phyloP scores from a whole-genome alignment of 2,329 filamentous ascomycete genomes.

The Salinomyces thailandicus region DNA sequence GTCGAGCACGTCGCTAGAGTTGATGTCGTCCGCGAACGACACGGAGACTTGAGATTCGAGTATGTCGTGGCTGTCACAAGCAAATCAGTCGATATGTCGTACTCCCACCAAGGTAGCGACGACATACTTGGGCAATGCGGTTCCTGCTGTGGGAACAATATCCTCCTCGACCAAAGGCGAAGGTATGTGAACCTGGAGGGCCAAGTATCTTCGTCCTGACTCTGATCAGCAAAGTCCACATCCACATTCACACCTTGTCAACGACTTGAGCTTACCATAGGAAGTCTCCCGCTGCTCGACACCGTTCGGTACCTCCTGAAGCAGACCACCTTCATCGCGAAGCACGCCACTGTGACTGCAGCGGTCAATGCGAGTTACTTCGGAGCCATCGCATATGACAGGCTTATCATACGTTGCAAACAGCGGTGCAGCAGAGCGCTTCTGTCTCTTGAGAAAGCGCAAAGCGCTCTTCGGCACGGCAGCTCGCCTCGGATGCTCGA shows the following conservation, averaged over 20 bases:
- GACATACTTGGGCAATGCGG: too few relatives aligned
- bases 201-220: constrained; percentile 19
- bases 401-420: constrained; percentile 17
- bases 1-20: constrained; percentile 18
- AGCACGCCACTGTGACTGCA: constrained; percentile 3
- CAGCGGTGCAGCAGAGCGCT: constrained; percentile 5
- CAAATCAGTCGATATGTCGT: too few relatives aligned
- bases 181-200: constrained; percentile 11
- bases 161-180: neutral
- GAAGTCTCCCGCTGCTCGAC: constrained; percentile 8
- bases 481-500: constrained; percentile 16
- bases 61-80: constrained; percentile 20
- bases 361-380: neutral
- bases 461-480: constrained; percentile 23
- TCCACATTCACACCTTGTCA: neutral
- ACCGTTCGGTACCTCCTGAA: constrained; percentile 9
- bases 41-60: constrained; percentile 25
- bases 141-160: too few relatives aligned
- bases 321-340: constrained; percentile 21
- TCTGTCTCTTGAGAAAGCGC: constrained; percentile 20
- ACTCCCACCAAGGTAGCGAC: too few relatives aligned
- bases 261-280: constrained; percentile 3
- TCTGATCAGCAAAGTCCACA: constrained; percentile 8
- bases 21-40: constrained; percentile 22
- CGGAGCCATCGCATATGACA: constrained; percentile 1